These are phyloP conservation scores for Shiraia sp. DNA, from an alignment of 2,329 filamentous ascomycete genomes.

Conservation along the genomic window DNA sequence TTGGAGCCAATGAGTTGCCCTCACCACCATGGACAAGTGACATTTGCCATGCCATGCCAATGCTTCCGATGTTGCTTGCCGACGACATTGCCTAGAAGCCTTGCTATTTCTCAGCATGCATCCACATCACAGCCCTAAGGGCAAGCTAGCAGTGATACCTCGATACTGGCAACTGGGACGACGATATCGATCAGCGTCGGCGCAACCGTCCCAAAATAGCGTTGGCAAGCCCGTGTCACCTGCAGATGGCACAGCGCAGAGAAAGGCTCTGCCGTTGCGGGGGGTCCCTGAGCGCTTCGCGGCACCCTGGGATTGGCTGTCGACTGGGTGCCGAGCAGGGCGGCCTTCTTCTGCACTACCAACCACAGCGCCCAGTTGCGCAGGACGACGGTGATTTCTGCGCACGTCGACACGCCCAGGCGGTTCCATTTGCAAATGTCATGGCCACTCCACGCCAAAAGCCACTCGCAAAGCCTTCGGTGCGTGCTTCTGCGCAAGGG, in stretches of 20 bases:
- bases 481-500: constrained; percentile 28
- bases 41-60: not conserved
- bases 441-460: constrained; percentile 24
- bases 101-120: constrained; percentile 16
- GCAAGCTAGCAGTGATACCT: constrained; percentile 18
- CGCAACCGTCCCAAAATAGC: constrained; percentile 31
- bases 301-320: constrained; percentile 28
- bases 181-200: constrained; percentile 10
- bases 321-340: constrained; percentile 17
- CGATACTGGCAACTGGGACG: constrained; percentile 10
- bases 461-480: constrained; percentile 20
- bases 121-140: constrained; percentile 33
- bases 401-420: constrained; percentile 31
- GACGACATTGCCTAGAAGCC: no score
- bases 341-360: constrained; percentile 29
- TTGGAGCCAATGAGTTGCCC: not conserved
- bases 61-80: no score
- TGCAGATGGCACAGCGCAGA: constrained; percentile 25
- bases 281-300: constrained; percentile 34
- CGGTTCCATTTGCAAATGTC: constrained; percentile 28
- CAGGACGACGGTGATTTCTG: constrained; percentile 22
- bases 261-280: constrained; percentile 20
- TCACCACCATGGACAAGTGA: no score
- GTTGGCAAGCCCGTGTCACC: no score
- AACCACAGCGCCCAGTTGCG: constrained; percentile 37